Base-by-base conservation (phyloP, 1,284 basidiomycete genomes). In the Ustilago cynodontis region DNA sequence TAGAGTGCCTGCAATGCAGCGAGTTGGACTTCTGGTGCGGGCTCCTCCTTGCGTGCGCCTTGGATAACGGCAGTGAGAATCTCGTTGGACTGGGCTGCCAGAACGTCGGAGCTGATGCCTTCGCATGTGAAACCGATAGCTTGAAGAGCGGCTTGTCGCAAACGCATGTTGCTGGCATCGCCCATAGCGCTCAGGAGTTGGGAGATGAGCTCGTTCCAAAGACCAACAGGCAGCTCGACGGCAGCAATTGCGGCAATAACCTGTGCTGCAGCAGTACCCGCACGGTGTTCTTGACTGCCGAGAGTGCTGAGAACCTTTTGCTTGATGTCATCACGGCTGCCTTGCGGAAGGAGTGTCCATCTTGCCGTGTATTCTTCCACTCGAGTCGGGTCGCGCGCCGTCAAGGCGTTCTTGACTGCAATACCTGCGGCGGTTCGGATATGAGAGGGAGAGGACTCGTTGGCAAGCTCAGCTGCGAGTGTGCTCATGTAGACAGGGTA, bases 31-130 rank as follows among this genome's bases (percentile, higher is more conserved):
- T 98, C 95, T 31, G 90, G 81, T n/a, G 77, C 62, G 61, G 93
- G 90, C 86, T 99, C 96, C 80, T 98, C 97, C 87, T 97, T 97
- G 65, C 95, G 90, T 35, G 95, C 96, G 24, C 97, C 97, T 86
- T 98, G 95, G 61, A 99, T 96, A 68, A 99, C 97, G 22, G 96
- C 96, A 22, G 97, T 99, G 63, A 99, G 88, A 82, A 99, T 99
- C 87, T 99, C 95, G 85, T 99, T 98, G 10, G 96, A 94, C 83
- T 94, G 92, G 59, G 93, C 86, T 56, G 91, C 91, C 69, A 99
- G 88, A 71, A 95, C 92, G 79, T 96, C 94, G 37, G 74, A 66
- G 50, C 70, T 70, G 87, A 98, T 94, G 55, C 91, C 89, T 88
- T 99, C 97, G 88, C 96, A 99, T 85, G 98, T 94, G 88, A 93